Conservation (phyloP, 805 yeast species). For the baker's yeast (Saccharomyces cerevisiae) region DNA sequence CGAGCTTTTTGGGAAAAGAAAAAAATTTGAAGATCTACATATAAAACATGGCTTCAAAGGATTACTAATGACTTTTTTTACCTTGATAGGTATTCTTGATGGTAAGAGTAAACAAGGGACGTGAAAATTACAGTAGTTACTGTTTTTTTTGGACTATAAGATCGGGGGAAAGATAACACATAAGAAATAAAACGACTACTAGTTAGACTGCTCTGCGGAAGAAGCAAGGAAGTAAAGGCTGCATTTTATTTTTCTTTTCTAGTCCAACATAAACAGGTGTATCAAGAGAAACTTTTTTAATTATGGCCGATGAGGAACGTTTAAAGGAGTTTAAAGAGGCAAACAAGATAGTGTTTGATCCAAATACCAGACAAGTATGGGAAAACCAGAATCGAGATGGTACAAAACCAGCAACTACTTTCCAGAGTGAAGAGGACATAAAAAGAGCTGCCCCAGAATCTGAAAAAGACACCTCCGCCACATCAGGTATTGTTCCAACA, state of each 20-base stretch:
- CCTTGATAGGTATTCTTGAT: neutral
- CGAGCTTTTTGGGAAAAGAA: neutral
- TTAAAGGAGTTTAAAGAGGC: slow-evolving; percentile 30
- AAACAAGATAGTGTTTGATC: slow-evolving; percentile 30
- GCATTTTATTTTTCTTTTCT: neutral
- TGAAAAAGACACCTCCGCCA: slow-evolving; percentile 52
- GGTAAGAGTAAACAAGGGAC: neutral
- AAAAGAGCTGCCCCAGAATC: neutral
- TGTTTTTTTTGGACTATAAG: neutral
- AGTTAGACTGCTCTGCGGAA: neutral
- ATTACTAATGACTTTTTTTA: neutral
- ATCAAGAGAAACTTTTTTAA: neutral
- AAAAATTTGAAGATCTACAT: neutral
- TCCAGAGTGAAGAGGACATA: neutral
- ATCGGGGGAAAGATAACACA: neutral
- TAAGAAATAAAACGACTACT: neutral
- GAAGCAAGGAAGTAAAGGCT: neutral
- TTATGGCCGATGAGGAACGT: slow-evolving; percentile 29
- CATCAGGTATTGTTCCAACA: slow-evolving; percentile 95
- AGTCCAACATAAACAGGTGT: neutral
- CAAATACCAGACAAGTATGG: slow-evolving; percentile 33
- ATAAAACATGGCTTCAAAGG: neutral
- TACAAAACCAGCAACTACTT: slow-evolving; percentile 1
- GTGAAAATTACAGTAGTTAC: neutral
- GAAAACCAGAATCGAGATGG: slow-evolving; percentile 21